Percentiles rank a stretch among this genome's conserved stretches.
Evolutionary conservation across 2,329 filamentous ascomycete genomes (phyloP).

Genomic region (Dactylonectria macrodidyma): DNA sequence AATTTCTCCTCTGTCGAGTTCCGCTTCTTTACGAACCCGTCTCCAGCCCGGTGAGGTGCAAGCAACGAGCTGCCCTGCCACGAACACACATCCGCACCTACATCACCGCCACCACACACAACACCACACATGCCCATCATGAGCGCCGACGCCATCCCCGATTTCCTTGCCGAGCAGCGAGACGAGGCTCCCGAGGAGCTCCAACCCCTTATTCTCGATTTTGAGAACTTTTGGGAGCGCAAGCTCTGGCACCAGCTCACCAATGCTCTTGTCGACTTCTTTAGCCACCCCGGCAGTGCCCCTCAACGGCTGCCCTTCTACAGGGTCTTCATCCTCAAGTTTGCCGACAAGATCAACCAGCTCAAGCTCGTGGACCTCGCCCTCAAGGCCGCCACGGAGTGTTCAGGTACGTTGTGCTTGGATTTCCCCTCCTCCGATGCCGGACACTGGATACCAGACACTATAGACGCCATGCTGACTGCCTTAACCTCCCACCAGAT

Average conservation of each 20-base stretch:
- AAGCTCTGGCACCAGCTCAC: constrained; percentile 99
- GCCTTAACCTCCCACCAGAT: constrained; percentile 66
- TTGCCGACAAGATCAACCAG: constrained; percentile 99
- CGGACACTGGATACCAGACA: neutral
- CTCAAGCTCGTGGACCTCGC: constrained; percentile 95
- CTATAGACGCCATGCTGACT: constrained; percentile 26
- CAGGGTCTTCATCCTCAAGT: constrained; percentile 94
- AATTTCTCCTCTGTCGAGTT: constrained; percentile 16
- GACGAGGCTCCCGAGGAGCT: constrained; percentile 90
- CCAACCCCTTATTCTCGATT: constrained; percentile 88
- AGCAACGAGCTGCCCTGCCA: constrained; percentile 43
- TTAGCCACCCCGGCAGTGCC: constrained; percentile 84
- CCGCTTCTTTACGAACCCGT: constrained; percentile 16
- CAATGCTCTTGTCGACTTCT: constrained; percentile 89
- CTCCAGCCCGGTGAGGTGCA: constrained; percentile 35
- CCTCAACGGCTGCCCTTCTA: constrained; percentile 91
- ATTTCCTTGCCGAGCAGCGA: constrained; percentile 92
- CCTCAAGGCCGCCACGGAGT: constrained; percentile 88
- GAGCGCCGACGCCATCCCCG: constrained; percentile 89
- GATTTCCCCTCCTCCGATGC: constrained; percentile 22
- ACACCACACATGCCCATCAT: constrained; percentile 63
- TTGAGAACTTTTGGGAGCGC: constrained; percentile 98
- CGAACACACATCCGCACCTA: constrained; percentile 22
- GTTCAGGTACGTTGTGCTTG: constrained; percentile 72
- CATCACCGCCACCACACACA: constrained; percentile 30